Percentiles rank a stretch among this genome's conserved stretches.
Evolutionary conservation across 2,329 filamentous ascomycete genomes (phyloP).

Genomic region (Cladosporium sp.): DNA sequence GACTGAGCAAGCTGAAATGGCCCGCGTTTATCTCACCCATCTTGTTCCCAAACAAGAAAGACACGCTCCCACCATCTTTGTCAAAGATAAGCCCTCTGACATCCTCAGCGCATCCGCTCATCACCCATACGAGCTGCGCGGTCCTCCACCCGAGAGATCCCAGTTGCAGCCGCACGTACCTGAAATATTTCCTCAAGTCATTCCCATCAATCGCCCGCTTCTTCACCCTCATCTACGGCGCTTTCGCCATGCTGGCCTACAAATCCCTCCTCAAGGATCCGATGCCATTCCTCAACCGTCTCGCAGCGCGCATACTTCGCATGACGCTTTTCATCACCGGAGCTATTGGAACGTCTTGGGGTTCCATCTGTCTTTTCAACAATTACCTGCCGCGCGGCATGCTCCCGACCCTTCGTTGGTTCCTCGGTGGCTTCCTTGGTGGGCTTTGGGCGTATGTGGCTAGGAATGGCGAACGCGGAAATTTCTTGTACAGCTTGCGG

Average conservation of each 20-base stretch:
- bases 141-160: slow-evolving; percentile 83
- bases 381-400: slow-evolving; percentile 67
- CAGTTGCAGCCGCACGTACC: slow-evolving; percentile 79
- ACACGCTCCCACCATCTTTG: slow-evolving; percentile 59
- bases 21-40: slow-evolving; percentile 85
- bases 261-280: slow-evolving; percentile 67
- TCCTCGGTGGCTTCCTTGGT: slow-evolving; percentile 79
- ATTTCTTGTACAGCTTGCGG: slow-evolving; percentile 76
- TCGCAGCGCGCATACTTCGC: slow-evolving; percentile 67
- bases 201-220: slow-evolving; percentile 76
- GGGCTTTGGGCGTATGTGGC: slow-evolving; percentile 83
- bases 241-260: slow-evolving; percentile 66
- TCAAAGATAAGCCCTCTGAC: slow-evolving; percentile 70
- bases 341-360: slow-evolving; percentile 84
- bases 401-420: slow-evolving; percentile 80
- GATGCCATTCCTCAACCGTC: slow-evolving; percentile 58
- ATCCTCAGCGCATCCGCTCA: slow-evolving; percentile 79
- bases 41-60: slow-evolving; percentile 65
- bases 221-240: slow-evolving; percentile 70
- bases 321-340: slow-evolving; percentile 76
- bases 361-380: slow-evolving; percentile 84
- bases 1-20: slow-evolving; percentile 79
- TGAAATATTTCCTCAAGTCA: slow-evolving; percentile 80
- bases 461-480: slow-evolving; percentile 56
- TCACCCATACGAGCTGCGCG: slow-evolving; percentile 81